Base-by-base conservation (phyloP, 495 filamentous ascomycete species). In the Evernia prunastri region DNA sequence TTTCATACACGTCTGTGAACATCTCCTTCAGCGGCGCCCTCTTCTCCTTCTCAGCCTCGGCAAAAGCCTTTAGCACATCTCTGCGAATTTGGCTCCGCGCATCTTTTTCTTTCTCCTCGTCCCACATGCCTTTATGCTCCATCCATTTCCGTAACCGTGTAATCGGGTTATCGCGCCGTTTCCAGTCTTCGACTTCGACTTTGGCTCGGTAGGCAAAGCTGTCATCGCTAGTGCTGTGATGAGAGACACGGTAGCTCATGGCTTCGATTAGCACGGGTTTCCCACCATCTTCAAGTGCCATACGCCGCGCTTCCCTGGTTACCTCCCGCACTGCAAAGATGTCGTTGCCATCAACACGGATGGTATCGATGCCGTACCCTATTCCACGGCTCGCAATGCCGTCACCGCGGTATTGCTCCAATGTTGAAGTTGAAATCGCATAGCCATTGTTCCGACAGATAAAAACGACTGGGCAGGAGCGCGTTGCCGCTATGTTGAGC, bases 101-200 rank as follows among this genome's bases (percentile, higher is more conserved):
- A 59, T 91, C 86, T 63, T 87, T 86, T 73, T 96, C 92, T 66
- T 85, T 83, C 51, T 87, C 82, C 66, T 96, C 92, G 70, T 92
- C 85, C 92, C 92, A 97, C 23, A 87, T 66, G 1, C 86, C 86
- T 68, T 86, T 83, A 12, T 83, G 80, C 76, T 97, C 91, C 70
- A 98, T 83, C 82, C 89, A 97, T 78, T 97, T 98, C 31, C 94
- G 84, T 68, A 98, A 72, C 58, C 93, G 79, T 51, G 91, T 90
- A 49, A 98, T 91, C 1, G 94, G 94, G 71, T 97, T 97, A 72
- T 98, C 94, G 13, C 95, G 80, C 7, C 92, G 80, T 72, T 97
- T 97, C 94, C 94, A 98, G 67, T 97, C 93, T 70, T 99, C 94
- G 4, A 99, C 94, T 70, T 99, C 94, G 0, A 96, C 88, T 33